Base-by-base conservation (phyloP, 495 filamentous ascomycete genomes). In the Aspergillus baeticus region DNA sequence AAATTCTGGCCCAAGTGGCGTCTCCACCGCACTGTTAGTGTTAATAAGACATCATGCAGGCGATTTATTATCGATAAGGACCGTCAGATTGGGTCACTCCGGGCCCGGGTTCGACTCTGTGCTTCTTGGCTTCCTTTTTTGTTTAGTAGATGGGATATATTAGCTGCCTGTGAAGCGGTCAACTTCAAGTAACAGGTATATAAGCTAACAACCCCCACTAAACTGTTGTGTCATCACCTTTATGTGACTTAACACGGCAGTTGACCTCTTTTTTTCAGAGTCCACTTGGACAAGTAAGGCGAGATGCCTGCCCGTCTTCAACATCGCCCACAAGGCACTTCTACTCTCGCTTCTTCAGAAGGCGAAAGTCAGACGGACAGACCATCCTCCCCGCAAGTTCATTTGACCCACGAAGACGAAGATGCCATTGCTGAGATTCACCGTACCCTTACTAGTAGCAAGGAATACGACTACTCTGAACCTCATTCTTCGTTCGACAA, bases 401-500 rank as follows among this genome's bases (percentile, higher is more conserved):
- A 70, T 20, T 60, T 67, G 17, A 70, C 67, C 0, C 53, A 69
- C 41, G 69, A 63, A 22, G 69, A 74, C 26, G 71, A 69, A 36
- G 64, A 69, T 59, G 65, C 65, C 5, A 65, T 74, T 45, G 69
- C 65, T 11, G 60, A 72, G 35, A 74, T 74, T 13, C 69, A 74
- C 61, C 67, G 59, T 7, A 68, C 63, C 1, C 44, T 74, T 46
- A 74, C 71, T 0, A 50, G 65, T 35, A 60, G 65, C 35, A 60
- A 63, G n/a, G 60, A 46, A 17, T 60, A 60, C 10, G 55, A 61
- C 20, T 74, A 72, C 46, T 26, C 69, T 20, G 71, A 74, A 43
- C 71, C 69, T 1, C 71, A 74, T 48, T 72, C 64, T 0, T 67
- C 69, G 0, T 74, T 74, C 22, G 71, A 74, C 51, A 72, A 67